Base-by-base conservation (phyloP, 108 stramenopile genomes). In the Phaeodactylum tricornutum region DNA sequence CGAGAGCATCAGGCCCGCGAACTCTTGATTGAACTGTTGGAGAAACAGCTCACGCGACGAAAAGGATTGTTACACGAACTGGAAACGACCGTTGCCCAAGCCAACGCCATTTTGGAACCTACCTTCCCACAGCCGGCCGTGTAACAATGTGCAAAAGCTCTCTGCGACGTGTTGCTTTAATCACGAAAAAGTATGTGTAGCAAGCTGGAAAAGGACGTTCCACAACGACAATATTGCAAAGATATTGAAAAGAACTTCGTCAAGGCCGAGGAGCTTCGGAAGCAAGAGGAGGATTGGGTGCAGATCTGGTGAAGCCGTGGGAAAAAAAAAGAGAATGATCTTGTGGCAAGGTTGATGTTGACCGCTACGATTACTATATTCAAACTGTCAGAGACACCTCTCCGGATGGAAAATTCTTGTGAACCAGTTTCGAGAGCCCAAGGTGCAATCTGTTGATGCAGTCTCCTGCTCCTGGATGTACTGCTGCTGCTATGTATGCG, bases 1-100 rank as follows among this genome's bases (percentile, higher is more conserved):
- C 64, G 88, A 4, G 88, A 91, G 53, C 88, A 91, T 67, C 88
- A 91, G 64, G 74, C 81, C 0, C 65, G 84, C 8, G 88, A 91
- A 44, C 30, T 81, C 30, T 35, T 91, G 47, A 91, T 91, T 44
- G 64, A 63, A 35, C 51, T 82, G 8, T 41, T 91, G 31, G 81
- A 91, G 50, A 55, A 65, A 30, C 84, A 91, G 53, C 40, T 86
- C 38, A 59, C 58, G 41, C 61, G 64, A 51, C 64, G 84, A 22
- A 39, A 60, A 35, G 25, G 44, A 48, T 60, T 72, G 20, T 29
- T 84, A 40, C 34, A 40, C 26, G 73, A 68, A 48, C 39, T 88
- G 47, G 4, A 4, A 5, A 20, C 16, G 21, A n/a, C 19, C 5
- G 14, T 41, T 6, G 14, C 5, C 6, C 19, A 41, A 14, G 39